Conservation (phyloP, 306 rosid genomes). For the Citrullus mucosospermus region DNA sequence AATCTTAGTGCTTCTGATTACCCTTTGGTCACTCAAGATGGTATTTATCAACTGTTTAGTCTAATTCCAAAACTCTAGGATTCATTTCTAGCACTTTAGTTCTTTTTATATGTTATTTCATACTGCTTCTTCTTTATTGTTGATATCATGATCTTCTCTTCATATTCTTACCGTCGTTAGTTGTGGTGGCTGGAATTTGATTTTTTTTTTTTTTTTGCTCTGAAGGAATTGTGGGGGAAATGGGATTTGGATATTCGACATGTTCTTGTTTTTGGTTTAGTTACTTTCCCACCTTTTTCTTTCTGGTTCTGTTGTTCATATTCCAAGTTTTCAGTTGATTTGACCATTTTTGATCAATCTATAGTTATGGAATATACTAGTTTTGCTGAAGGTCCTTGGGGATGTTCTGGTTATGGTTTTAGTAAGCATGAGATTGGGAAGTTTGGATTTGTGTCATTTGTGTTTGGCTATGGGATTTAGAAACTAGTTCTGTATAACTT, state of each 20-base stretch:
- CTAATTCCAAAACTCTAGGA: neutral
- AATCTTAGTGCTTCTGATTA: slow-evolving; percentile 70
- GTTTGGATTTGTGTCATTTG: neutral
- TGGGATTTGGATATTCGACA: neutral
- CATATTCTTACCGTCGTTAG: neutral
- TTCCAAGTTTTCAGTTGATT: neutral
- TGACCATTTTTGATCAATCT: neutral
- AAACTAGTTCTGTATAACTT: neutral
- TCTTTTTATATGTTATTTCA: neutral
- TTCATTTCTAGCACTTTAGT: neutral
- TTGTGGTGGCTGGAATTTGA: neutral
- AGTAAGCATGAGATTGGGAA: neutral
- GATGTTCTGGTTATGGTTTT: neutral
- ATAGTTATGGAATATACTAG: neutral
- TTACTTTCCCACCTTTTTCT: neutral
- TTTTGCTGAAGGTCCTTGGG: neutral
- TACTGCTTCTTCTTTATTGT: neutral
- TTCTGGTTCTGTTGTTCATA: neutral
- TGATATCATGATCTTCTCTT: neutral
- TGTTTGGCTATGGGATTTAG: neutral
- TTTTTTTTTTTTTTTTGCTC: neutral
- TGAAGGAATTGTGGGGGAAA: neutral
- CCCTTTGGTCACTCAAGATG: slow-evolving; percentile 73
- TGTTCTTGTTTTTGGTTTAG: neutral
- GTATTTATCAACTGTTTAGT: slow-evolving; percentile 11